A percentile compares a stretch with the other conserved stretches of the same genome.
These are phyloP conservation scores for Solanum chiquidenum DNA, from an alignment of 257 asterid genomes.

Conservation along the genomic window DNA sequence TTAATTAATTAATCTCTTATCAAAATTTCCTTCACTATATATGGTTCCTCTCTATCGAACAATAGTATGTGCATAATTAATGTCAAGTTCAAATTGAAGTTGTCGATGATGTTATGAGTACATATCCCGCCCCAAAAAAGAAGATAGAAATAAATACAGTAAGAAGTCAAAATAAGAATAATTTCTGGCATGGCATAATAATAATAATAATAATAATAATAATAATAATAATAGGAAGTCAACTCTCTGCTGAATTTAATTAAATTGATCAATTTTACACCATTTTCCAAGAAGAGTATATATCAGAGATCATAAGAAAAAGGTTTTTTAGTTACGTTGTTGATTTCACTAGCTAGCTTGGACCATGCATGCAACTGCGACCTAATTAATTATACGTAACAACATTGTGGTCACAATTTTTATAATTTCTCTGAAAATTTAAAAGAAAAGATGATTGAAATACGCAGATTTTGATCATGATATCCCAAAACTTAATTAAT, in stretches of 20 bases:
- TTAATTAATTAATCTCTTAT: background rate
- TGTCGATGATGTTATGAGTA: background rate
- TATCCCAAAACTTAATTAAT: background rate
- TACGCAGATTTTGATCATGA: background rate
- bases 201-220: no score
- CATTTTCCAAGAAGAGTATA: background rate
- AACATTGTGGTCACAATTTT: background rate
- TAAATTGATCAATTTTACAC: background rate
- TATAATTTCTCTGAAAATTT: background rate
- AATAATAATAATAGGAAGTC: background rate
- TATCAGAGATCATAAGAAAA: background rate
- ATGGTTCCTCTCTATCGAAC: background rate
- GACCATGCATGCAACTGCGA: background rate
- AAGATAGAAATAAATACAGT: background rate
- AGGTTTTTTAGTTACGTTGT: background rate
- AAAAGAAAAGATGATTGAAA: background rate
- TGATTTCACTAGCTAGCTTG: background rate
- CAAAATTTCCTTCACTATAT: background rate
- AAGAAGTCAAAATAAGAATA: background rate
- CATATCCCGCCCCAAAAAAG: background rate
- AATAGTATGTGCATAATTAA: background rate
- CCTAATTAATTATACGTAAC: background rate
- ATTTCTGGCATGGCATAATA: background rate
- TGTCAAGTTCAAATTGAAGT: background rate
- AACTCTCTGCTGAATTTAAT: background rate